phyloP scores from a whole-genome alignment of 768 basidiomycete genomes.

The Clitopilus hobsonii region DNA sequence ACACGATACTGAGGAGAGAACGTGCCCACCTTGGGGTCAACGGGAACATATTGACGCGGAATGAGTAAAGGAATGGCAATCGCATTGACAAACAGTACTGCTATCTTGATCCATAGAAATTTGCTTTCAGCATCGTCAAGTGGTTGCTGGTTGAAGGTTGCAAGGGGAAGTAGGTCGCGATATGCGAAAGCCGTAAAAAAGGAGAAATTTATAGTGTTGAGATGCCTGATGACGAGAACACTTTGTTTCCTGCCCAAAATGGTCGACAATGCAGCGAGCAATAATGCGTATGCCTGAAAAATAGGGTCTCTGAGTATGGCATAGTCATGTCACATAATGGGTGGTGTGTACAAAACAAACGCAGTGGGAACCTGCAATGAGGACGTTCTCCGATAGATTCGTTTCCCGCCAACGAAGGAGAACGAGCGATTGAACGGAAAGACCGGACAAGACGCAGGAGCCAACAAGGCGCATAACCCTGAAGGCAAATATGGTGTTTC shows the following conservation, averaged over 20 bases:
- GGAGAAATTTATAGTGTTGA: slow-evolving; percentile 43
- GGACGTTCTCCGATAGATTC: background rate
- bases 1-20: background rate
- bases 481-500: slow-evolving; percentile 40
- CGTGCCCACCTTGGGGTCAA: slow-evolving; percentile 38
- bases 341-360: slow-evolving; percentile 26
- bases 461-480: slow-evolving; percentile 41
- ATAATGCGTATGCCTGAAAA: slow-evolving; percentile 35
- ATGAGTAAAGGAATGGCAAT: slow-evolving; percentile 48
- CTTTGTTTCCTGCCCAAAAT: slow-evolving; percentile 31
- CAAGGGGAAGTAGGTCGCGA: slow-evolving; percentile 55
- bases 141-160: slow-evolving; percentile 46
- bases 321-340: background rate
- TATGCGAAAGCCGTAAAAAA: slow-evolving; percentile 47
- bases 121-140: slow-evolving; percentile 43
- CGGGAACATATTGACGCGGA: slow-evolving; percentile 54
- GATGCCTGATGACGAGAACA: slow-evolving; percentile 35
- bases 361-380: slow-evolving; percentile 19
- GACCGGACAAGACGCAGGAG: slow-evolving; percentile 39
- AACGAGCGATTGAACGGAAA: slow-evolving; percentile 42
- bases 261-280: slow-evolving; percentile 37
- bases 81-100: slow-evolving; percentile 38
- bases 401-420: slow-evolving; percentile 12
- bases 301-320: background rate
- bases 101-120: slow-evolving; percentile 50